Evolutionary conservation across 2,329 filamentous ascomycete species (phyloP).

Genomic region (Byssoonygena ceratinophila): DNA sequence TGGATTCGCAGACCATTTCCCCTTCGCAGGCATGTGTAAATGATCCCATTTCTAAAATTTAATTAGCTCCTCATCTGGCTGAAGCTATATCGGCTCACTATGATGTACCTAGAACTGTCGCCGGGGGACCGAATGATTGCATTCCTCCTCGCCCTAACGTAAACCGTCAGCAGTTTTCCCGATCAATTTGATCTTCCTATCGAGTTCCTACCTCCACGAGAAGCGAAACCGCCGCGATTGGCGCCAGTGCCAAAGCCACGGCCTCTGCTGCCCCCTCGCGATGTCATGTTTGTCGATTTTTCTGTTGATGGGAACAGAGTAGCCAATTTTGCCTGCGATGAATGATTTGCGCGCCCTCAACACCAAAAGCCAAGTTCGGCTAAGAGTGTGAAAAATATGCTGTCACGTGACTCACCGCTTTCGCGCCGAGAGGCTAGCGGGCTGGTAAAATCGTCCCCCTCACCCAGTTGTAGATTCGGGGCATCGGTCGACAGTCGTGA

Average conservation of each 20-base stretch:
- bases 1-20: slow-evolving; percentile 93
- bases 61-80: slow-evolving; percentile 23
- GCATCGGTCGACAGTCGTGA: not conserved
- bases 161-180: slow-evolving; percentile 1
- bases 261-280: slow-evolving; percentile 48
- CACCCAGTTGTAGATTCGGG: not conserved
- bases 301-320: not conserved
- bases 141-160: slow-evolving; percentile 50
- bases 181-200: slow-evolving; percentile 17
- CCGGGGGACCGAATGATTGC: slow-evolving; percentile 53
- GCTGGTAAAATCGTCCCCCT: slow-evolving; percentile 6
- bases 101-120: slow-evolving; percentile 46
- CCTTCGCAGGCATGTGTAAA: slow-evolving; percentile 94
- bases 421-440: not conserved
- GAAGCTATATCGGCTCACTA: slow-evolving; percentile 5
- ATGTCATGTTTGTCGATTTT: slow-evolving; percentile 47
- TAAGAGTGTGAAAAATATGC: slow-evolving; percentile 16
- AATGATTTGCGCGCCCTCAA: not conserved
- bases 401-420: slow-evolving; percentile 19
- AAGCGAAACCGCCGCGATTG: slow-evolving; percentile 39
- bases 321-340: not conserved
- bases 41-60: slow-evolving; percentile 66
- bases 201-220: slow-evolving; percentile 33
- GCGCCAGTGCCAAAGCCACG: slow-evolving; percentile 42
- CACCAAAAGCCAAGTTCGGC: slow-evolving; percentile 12